A percentile compares a stretch with the other conserved stretches of the same genome.
Evolutionary conservation across 1,284 basidiomycete species (phyloP).

Genomic region (Peniophora sp.): DNA sequence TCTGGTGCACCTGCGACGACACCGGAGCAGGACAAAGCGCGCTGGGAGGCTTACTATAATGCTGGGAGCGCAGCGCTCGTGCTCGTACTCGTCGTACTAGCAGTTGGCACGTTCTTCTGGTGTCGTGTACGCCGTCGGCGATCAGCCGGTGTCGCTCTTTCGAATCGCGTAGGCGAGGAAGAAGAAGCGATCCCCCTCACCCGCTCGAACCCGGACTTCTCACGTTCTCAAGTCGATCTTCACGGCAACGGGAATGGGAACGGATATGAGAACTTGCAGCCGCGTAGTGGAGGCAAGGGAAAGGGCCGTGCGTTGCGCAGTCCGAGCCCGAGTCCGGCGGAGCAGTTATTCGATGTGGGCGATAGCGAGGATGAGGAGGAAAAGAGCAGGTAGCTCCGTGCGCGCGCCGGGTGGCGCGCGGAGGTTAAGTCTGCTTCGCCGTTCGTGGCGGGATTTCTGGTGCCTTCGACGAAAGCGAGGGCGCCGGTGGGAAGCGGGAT

Average conservation of each 20-base stretch:
- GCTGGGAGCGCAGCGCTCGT: conserved; percentile 83
- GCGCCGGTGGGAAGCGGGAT: no score
- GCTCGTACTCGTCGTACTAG: conserved; percentile 63
- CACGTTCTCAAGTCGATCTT: conserved; percentile 1
- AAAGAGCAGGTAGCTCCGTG: conserved; percentile 3
- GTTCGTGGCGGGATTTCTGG: background rate
- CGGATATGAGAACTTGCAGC: background rate
- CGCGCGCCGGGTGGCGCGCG: background rate
- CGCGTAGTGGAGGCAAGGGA: conserved; percentile 24
- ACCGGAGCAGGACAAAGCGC: conserved; percentile 68
- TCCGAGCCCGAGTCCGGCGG: conserved; percentile 12
- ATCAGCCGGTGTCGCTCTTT: conserved; percentile 28
- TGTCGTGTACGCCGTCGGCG: conserved; percentile 53
- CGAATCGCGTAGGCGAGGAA: conserved; percentile 15
- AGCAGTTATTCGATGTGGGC: conserved; percentile 37
- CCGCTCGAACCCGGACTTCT: conserved; percentile 18
- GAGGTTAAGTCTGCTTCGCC: background rate
- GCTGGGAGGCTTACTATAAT: conserved; percentile 93
- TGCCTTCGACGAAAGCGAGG: background rate
- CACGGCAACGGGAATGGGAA: conserved; percentile 15
- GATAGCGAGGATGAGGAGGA: conserved; percentile 35
- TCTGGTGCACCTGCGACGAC: conserved; percentile 38
- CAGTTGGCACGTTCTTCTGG: conserved; percentile 71
- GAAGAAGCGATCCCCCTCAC: conserved; percentile 53
- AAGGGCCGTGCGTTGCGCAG: conserved; percentile 28